Evolutionary conservation across 306 rosid genomes (phyloP).

Genomic region (Glycine latifolia): DNA sequence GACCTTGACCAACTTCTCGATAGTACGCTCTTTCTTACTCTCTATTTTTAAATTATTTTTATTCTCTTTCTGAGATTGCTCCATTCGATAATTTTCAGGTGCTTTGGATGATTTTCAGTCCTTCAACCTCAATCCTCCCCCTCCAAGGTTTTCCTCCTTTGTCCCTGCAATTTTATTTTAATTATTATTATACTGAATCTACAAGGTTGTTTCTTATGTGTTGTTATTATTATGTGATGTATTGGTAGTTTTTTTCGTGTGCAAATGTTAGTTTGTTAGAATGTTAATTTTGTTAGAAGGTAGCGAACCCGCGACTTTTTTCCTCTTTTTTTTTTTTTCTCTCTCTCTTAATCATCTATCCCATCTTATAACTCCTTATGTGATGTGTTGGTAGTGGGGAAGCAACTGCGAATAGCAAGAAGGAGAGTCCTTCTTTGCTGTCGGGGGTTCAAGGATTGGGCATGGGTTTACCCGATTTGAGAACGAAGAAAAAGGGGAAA

Average conservation of each 20-base stretch:
- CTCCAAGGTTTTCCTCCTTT: slow-evolving; percentile 56
- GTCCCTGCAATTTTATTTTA: neutral
- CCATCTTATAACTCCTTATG: too few species aligned
- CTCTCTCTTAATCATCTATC: too few species aligned
- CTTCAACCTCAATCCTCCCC: slow-evolving; percentile 66
- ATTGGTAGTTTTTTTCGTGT: too few species aligned
- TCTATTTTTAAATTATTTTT: neutral
- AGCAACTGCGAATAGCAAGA: slow-evolving; percentile 42
- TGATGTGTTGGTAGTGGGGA: slow-evolving; percentile 47
- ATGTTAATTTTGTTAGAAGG: too few species aligned
- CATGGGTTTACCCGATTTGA: slow-evolving; percentile 81
- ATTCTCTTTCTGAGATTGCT: neutral
- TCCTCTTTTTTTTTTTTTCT: too few species aligned
- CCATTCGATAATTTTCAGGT: slow-evolving; percentile 64
- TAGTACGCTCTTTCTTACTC: slow-evolving; percentile 48
- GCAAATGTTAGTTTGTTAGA: too few species aligned
- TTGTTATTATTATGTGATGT: neutral
- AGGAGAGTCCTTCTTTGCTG: slow-evolving; percentile 55
- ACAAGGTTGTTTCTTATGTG: neutral
- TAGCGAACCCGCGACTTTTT: too few species aligned
- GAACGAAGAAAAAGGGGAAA: slow-evolving; percentile 80
- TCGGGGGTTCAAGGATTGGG: slow-evolving; percentile 87
- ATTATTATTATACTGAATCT: neutral
- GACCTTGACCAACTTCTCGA: slow-evolving; percentile 92
- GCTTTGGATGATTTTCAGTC: slow-evolving; percentile 92